These are phyloP conservation scores for Dendrocalamus sinicus DNA, from an alignment of 176 grass and related monocot species.

Conservation along the genomic window DNA sequence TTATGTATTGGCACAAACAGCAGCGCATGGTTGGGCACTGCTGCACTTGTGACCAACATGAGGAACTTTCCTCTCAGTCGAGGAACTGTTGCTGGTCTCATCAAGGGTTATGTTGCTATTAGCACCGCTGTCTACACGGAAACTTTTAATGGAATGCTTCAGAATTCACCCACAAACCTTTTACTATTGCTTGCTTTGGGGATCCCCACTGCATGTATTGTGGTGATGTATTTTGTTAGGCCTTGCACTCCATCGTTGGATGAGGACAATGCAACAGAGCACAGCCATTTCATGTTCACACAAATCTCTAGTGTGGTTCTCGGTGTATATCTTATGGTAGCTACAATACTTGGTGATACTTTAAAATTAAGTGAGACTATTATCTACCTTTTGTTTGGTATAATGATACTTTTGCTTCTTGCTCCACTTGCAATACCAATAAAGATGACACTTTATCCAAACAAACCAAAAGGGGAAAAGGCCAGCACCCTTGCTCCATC, in stretches of 20 bases:
- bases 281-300: slow-evolving; percentile 80
- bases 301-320: slow-evolving; percentile 83
- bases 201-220: slow-evolving; percentile 66
- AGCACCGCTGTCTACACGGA: slow-evolving; percentile 86
- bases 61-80: slow-evolving; percentile 90
- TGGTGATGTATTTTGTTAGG: slow-evolving; percentile 87
- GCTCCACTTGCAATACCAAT: slow-evolving; percentile 86
- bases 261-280: slow-evolving; percentile 73
- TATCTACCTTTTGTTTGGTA: slow-evolving; percentile 73
- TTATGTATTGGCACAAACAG: slow-evolving; percentile 94
- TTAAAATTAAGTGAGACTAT: slow-evolving; percentile 56
- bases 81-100: slow-evolving; percentile 86
- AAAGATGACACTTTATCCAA: slow-evolving; percentile 93
- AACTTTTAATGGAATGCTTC: slow-evolving; percentile 82
- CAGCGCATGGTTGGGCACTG: slow-evolving; percentile 90
- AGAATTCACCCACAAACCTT: slow-evolving; percentile 68
- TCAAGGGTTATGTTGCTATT: slow-evolving; percentile 93
- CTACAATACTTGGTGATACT: slow-evolving; percentile 66
- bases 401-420: slow-evolving; percentile 86
- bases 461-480: slow-evolving; percentile 53
- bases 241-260: slow-evolving; percentile 85
- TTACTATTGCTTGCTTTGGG: slow-evolving; percentile 76
- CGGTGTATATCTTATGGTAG: slow-evolving; percentile 74
- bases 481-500: slow-evolving; percentile 49
- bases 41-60: slow-evolving; percentile 93